A percentile compares a stretch with the other conserved stretches of the same genome.
phyloP scores from a whole-genome alignment of 2,329 filamentous ascomycete genomes.

The Penicillium concentricum region DNA sequence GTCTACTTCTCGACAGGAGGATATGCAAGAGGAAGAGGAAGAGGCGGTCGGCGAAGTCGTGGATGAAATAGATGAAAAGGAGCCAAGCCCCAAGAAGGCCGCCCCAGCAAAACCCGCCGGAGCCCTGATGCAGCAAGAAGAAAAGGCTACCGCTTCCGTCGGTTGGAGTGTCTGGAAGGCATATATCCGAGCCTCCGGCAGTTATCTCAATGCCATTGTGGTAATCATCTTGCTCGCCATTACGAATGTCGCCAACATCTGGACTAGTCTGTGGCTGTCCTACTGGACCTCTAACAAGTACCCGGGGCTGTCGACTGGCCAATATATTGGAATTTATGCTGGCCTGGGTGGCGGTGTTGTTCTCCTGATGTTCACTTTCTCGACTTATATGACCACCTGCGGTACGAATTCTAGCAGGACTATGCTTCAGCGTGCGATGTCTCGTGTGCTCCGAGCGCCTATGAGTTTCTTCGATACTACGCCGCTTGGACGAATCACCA shows the following conservation, averaged over 20 bases:
- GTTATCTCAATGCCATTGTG: conserved; percentile 62
- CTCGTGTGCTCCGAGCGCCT: conserved; percentile 66
- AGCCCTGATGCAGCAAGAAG: conserved; percentile 50
- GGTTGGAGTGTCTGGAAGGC: conserved; percentile 76
- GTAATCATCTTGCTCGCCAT: conserved; percentile 65
- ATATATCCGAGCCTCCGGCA: conserved; percentile 71
- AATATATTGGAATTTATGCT: conserved; percentile 70
- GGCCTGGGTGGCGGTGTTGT: conserved; percentile 71
- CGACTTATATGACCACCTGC: conserved; percentile 71
- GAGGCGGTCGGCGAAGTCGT: conserved; percentile 52
- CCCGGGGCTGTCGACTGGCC: conserved; percentile 57
- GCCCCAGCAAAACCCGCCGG: conserved; percentile 14
- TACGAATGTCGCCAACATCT: conserved; percentile 80
- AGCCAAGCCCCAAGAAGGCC: conserved; percentile 8
- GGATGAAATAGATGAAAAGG: conserved; percentile 37
- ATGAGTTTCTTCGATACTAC: conserved; percentile 98
- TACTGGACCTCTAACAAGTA: conserved; percentile 88
- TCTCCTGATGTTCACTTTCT: conserved; percentile 75
- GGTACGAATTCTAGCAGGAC: conserved; percentile 79
- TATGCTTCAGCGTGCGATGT: conserved; percentile 79
- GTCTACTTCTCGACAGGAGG: conserved; percentile 66
- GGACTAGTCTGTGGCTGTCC: conserved; percentile 86
- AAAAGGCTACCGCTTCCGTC: conserved; percentile 70
- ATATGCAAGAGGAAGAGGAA: conserved; percentile 49
- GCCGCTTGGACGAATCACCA: conserved; percentile 89